These are phyloP conservation scores for Malassezia brasiliensis DNA, from an alignment of 1,284 basidiomycete species.

Conservation along the genomic window DNA sequence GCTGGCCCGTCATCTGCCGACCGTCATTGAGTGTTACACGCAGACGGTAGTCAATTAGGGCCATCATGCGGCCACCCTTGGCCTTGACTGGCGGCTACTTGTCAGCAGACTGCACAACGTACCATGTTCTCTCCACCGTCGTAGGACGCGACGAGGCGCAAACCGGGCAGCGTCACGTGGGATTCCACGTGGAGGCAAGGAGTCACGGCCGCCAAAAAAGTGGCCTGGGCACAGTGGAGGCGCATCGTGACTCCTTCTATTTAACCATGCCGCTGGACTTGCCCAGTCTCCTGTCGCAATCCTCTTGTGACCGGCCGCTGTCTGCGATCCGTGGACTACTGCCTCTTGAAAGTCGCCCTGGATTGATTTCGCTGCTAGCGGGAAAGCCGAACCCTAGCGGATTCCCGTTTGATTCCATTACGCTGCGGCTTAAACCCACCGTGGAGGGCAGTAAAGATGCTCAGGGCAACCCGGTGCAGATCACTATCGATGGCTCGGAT, in stretches of 20 bases:
- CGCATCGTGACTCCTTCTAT: no score
- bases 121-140: constrained; percentile 9
- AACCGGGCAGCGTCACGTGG: constrained; percentile 10
- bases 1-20: constrained; percentile 86
- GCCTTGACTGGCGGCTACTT: constrained; percentile 36
- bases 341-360: constrained; percentile 66
- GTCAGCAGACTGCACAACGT: constrained; percentile 1
- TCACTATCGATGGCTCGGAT: constrained; percentile 44
- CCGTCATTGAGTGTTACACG: constrained; percentile 98
- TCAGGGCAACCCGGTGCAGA: constrained; percentile 18
- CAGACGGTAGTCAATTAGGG: constrained; percentile 92
- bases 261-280: constrained; percentile 11
- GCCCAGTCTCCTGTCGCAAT: background rate
- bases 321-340: constrained; percentile 57
- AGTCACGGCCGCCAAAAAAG: background rate
- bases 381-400: constrained; percentile 71
- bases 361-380: constrained; percentile 66
- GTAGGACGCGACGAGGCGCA: constrained; percentile 1
- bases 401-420: constrained; percentile 75
- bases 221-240: background rate
- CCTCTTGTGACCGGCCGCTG: constrained; percentile 6
- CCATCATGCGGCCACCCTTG: constrained; percentile 68
- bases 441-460: constrained; percentile 15
- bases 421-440: constrained; percentile 52
- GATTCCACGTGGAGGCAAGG: background rate